A percentile compares a stretch with the other conserved stretches of the same genome.
phyloP scores from a whole-genome alignment of 169 alveolate genomes.

The Ichthyophthirius multifiliis region DNA sequence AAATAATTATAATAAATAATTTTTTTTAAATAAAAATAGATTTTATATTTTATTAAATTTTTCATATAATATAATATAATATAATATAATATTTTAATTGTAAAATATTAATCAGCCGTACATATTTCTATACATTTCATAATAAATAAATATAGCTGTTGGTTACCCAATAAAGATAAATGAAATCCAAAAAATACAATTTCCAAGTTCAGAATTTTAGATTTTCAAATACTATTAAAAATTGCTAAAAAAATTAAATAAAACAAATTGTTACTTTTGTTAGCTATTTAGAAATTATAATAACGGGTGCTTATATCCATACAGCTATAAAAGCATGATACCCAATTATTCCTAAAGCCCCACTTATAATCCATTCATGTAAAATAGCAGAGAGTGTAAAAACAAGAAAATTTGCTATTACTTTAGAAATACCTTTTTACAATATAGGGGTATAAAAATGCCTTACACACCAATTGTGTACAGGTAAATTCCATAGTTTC shows the following conservation, averaged over 20 bases:
- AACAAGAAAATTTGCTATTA: slow-evolving; percentile 25
- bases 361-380: slow-evolving; percentile 41
- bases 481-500: slow-evolving; percentile 49
- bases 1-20: too few relatives aligned
- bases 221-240: slow-evolving; percentile 5
- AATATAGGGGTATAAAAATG: slow-evolving; percentile 34
- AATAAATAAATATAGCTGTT: slow-evolving; percentile 24
- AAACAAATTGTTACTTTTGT: slow-evolving; percentile 8
- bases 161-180: slow-evolving; percentile 44
- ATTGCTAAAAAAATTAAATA: background rate
- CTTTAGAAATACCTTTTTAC: slow-evolving; percentile 25
- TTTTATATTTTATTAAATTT: too few relatives aligned
- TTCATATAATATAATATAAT: too few relatives aligned
- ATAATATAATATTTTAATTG: background rate
- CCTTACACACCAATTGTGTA: slow-evolving; percentile 41
- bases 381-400: slow-evolving; percentile 31
- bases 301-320: slow-evolving; percentile 35
- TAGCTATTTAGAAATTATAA: slow-evolving; percentile 17
- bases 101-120: background rate
- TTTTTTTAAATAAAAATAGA: too few relatives aligned
- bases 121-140: slow-evolving; percentile 23
- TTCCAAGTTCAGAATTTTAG: slow-evolving; percentile 30
- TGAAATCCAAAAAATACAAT: slow-evolving; percentile 23
- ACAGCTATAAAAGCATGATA: slow-evolving; percentile 31
- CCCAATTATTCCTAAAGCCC: slow-evolving; percentile 22